Conservation (phyloP, 1,139 yeast genomes). For the Blastobotrys persicus region DNA sequence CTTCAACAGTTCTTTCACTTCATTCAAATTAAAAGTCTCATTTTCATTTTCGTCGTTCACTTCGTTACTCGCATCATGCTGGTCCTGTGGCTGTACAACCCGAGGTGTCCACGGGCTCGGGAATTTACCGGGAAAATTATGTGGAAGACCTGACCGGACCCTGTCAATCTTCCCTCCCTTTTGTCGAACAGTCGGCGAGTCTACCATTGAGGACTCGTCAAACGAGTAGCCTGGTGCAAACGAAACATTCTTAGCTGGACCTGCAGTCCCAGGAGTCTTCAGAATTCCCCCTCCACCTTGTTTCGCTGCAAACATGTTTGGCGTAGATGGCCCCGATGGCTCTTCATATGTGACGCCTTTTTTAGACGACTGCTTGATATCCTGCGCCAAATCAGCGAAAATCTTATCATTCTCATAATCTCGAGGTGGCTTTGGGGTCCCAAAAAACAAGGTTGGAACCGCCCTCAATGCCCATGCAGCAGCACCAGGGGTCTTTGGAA, state of each 20-base stretch:
- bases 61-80: too few relatives aligned
- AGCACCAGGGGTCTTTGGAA: conserved; percentile 28
- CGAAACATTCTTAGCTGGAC: conserved; percentile 26
- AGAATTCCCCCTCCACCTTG: conserved; percentile 28
- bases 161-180: conserved; percentile 15
- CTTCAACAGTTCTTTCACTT: neutral
- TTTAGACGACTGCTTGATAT: conserved; percentile 10
- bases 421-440: conserved; percentile 23
- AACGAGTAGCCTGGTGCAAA: conserved; percentile 21
- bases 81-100: conserved; percentile 9
- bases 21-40: conserved; percentile 1
- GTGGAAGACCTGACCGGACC: conserved; percentile 26
- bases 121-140: conserved; percentile 29
- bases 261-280: conserved; percentile 29
- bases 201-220: conserved; percentile 9
- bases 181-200: conserved; percentile 12
- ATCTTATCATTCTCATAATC: conserved; percentile 21
- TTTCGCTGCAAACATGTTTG: conserved; percentile 6
- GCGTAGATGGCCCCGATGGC: conserved; percentile 11
- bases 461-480: conserved; percentile 26
- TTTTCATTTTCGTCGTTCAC: conserved; percentile 4
- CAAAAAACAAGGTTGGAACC: conserved; percentile 23
- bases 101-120: conserved; percentile 29
- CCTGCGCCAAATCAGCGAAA: conserved; percentile 19
- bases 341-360: neutral